phyloP scores from a whole-genome alignment of 2,329 filamentous ascomycete genomes.

The Ceratocystis cacaofunesta region DNA sequence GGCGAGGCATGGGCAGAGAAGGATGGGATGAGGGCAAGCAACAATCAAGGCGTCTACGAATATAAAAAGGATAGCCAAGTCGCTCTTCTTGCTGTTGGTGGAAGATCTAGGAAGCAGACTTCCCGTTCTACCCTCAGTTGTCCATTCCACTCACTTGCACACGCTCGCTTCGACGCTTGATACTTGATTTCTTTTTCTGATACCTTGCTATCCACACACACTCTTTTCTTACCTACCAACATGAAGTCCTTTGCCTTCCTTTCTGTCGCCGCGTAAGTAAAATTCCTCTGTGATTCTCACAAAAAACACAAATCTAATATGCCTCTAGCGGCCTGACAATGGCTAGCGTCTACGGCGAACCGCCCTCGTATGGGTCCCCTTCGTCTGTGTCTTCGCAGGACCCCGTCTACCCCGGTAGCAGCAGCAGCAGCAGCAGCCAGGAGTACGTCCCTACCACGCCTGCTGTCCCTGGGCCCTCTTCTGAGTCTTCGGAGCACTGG shows the following conservation, averaged over 20 bases:
- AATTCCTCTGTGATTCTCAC: background rate
- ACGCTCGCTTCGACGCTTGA: slow-evolving; percentile 3
- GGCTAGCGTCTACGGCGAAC: slow-evolving; percentile 9
- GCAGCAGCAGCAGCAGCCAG: background rate
- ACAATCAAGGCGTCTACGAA: background rate
- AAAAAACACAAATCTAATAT: background rate
- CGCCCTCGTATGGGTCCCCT: background rate
- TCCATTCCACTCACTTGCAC: background rate
- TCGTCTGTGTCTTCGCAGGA: background rate
- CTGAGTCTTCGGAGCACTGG: background rate
- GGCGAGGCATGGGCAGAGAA: background rate
- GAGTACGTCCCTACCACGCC: background rate
- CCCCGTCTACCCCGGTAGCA: background rate
- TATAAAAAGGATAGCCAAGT: background rate
- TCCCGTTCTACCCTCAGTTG: background rate
- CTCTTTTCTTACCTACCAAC: slow-evolving; percentile 3
- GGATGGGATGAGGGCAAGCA: background rate
- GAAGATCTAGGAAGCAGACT: background rate
- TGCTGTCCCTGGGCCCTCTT: background rate
- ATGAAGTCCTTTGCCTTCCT: slow-evolving; percentile 15
- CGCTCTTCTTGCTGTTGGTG: background rate
- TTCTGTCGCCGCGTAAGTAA: slow-evolving; percentile 9
- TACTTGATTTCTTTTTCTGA: background rate
- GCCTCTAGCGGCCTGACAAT: slow-evolving; percentile 10
- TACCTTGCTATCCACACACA: slow-evolving; percentile 1